phyloP scores from a whole-genome alignment of 2,329 filamentous ascomycete genomes.

The Fusarium annulatum region DNA sequence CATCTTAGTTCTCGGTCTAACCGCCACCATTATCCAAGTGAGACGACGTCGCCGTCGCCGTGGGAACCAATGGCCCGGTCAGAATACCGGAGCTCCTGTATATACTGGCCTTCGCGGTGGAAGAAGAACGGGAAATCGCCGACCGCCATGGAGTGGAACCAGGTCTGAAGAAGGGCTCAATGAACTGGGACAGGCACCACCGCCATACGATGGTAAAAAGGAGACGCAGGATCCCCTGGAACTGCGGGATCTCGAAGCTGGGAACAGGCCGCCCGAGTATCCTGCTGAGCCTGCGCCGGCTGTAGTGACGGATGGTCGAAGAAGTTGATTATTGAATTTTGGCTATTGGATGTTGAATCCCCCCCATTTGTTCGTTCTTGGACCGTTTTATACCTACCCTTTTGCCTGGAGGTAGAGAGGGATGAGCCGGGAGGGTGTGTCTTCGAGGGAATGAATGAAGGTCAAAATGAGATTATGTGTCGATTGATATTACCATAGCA shows the following conservation, averaged over 20 bases:
- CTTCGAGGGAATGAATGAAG: not conserved
- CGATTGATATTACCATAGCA: not conserved
- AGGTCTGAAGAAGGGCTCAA: slow-evolving; percentile 66
- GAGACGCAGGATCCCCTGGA: slow-evolving; percentile 35
- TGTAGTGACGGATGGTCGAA: slow-evolving; percentile 35
- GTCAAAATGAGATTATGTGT: not conserved
- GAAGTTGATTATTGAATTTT: slow-evolving; percentile 7
- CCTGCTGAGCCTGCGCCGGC: slow-evolving; percentile 42
- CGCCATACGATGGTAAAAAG: slow-evolving; percentile 64
- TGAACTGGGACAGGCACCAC: slow-evolving; percentile 72
- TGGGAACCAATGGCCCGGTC: slow-evolving; percentile 23
- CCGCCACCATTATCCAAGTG: slow-evolving; percentile 57
- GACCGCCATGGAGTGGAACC: slow-evolving; percentile 42
- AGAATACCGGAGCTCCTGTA: slow-evolving; percentile 13
- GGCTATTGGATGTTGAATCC: not conserved
- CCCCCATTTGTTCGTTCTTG: not conserved
- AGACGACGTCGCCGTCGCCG: slow-evolving; percentile 51
- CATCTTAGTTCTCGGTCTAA: slow-evolving; percentile 54
- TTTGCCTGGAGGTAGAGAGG: not conserved
- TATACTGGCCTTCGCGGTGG: slow-evolving; percentile 39
- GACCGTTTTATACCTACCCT: not conserved
- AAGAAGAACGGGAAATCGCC: slow-evolving; percentile 27
- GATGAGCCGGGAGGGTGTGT: not conserved
- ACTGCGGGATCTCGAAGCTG: slow-evolving; percentile 45
- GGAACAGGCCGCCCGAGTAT: slow-evolving; percentile 46